A percentile compares a stretch with the other conserved stretches of the same genome.
phyloP scores from a whole-genome alignment of 2,329 filamentous ascomycete genomes.

The Thelonectria olida region DNA sequence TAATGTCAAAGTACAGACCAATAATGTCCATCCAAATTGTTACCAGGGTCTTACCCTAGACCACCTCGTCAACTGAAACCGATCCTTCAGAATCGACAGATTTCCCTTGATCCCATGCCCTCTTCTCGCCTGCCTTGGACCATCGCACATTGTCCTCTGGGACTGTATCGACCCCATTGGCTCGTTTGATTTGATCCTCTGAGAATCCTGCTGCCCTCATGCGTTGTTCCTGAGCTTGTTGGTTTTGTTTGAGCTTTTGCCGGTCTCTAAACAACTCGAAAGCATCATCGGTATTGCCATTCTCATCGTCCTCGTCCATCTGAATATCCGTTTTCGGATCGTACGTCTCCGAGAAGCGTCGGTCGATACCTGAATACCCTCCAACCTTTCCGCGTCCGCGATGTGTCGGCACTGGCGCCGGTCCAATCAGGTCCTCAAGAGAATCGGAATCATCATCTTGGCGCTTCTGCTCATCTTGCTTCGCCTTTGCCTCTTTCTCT shows the following conservation, averaged over 20 bases:
- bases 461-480: slow-evolving; percentile 10
- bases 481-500: slow-evolving; percentile 25
- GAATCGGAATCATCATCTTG: slow-evolving; percentile 67
- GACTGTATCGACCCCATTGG: slow-evolving; percentile 68
- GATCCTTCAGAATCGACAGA: slow-evolving; percentile 29
- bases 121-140: slow-evolving; percentile 72
- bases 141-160: slow-evolving; percentile 75
- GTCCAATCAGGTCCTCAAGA: slow-evolving; percentile 80
- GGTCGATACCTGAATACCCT: slow-evolving; percentile 75
- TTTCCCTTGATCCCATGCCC: slow-evolving; percentile 70
- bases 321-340: slow-evolving; percentile 66
- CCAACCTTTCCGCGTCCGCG: slow-evolving; percentile 76
- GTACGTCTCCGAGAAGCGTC: slow-evolving; percentile 77
- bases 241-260: slow-evolving; percentile 79
- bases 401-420: slow-evolving; percentile 63
- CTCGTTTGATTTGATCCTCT: slow-evolving; percentile 71
- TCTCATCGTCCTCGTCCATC: slow-evolving; percentile 55
- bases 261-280: slow-evolving; percentile 82
- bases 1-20: neutral
- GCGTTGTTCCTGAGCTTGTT: slow-evolving; percentile 79
- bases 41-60: slow-evolving; percentile 3
- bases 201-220: slow-evolving; percentile 82
- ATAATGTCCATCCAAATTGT: neutral
- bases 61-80: slow-evolving; percentile 17
- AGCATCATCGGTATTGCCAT: slow-evolving; percentile 81